These are phyloP conservation scores for Pseudohalonectria lignicola DNA, from an alignment of 2,329 filamentous ascomycete genomes.

Conservation along the genomic window DNA sequence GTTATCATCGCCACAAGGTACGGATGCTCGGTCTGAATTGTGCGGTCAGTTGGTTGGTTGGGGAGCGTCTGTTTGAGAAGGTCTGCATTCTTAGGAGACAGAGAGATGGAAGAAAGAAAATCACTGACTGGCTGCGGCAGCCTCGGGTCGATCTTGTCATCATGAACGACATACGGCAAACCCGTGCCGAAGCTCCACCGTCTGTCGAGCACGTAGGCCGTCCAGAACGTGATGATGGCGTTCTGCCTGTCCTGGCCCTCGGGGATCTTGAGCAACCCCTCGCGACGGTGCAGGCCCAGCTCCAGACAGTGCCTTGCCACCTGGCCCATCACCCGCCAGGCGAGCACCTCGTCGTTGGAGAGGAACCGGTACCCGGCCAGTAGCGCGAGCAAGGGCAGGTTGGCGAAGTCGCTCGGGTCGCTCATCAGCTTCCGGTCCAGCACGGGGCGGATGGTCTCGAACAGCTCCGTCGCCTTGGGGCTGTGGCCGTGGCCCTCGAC, in stretches of 20 bases:
- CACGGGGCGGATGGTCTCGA: slow-evolving; percentile 61
- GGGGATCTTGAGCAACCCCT: not conserved
- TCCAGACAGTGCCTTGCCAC: slow-evolving; percentile 34
- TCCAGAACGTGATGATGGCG: slow-evolving; percentile 5
- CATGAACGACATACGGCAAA: slow-evolving; percentile 6
- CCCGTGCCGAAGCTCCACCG: slow-evolving; percentile 6
- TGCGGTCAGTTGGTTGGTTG: slow-evolving; percentile 84
- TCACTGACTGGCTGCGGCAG: slow-evolving; percentile 57
- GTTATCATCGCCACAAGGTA: slow-evolving; percentile 78
- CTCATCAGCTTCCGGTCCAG: slow-evolving; percentile 56
- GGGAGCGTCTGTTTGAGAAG: no score
- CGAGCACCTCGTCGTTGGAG: slow-evolving; percentile 72
- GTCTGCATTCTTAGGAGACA: no score
- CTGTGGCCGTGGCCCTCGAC: slow-evolving; percentile 74
- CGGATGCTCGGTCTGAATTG: slow-evolving; percentile 53
- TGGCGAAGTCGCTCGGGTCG: slow-evolving; percentile 34
- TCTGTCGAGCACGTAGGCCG: slow-evolving; percentile 7
- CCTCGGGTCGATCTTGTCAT: slow-evolving; percentile 7
- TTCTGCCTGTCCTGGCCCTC: not conserved
- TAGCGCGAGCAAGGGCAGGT: slow-evolving; percentile 39
- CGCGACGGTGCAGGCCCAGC: slow-evolving; percentile 22
- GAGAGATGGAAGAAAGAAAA: no score
- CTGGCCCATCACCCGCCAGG: slow-evolving; percentile 80
- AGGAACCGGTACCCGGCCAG: slow-evolving; percentile 67
- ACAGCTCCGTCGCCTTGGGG: slow-evolving; percentile 60